phyloP scores from a whole-genome alignment of 176 grass and related monocot species.

The Carex pumila region DNA sequence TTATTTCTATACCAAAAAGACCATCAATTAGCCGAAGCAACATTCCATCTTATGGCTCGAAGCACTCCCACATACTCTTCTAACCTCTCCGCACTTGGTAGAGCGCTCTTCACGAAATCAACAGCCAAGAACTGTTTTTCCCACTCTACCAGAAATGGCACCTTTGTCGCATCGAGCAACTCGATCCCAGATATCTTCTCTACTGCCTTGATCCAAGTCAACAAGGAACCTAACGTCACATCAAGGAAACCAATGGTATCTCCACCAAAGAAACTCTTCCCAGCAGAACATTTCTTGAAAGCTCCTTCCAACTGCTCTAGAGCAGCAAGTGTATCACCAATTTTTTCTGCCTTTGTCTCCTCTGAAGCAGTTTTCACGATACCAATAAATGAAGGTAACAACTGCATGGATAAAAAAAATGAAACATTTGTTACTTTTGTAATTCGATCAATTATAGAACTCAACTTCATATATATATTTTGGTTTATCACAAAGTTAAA shows the following conservation, averaged over 20 bases:
- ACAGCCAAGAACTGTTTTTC: constrained; percentile 19
- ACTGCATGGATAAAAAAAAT: constrained; percentile 15
- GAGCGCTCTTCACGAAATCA: neutral
- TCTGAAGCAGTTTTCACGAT: constrained; percentile 13
- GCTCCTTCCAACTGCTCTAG: constrained; percentile 22
- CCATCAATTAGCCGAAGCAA: neutral
- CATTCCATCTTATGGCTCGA: neutral
- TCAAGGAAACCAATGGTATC: constrained; percentile 33
- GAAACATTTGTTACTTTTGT: neutral
- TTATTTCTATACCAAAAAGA: neutral
- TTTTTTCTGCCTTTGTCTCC: constrained; percentile 22
- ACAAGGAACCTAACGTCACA: constrained; percentile 26
- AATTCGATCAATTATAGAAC: neutral
- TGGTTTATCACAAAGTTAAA: neutral
- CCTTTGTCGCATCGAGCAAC: constrained; percentile 18
- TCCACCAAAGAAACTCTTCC: constrained; percentile 29
- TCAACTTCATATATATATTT: neutral
- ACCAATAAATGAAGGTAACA: neutral
- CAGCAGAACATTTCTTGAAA: constrained; percentile 7
- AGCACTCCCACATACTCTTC: constrained; percentile 9
- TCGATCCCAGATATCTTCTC: constrained; percentile 18
- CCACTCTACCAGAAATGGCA: constrained; percentile 29
- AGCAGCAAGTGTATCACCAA: neutral
- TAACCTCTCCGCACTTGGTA: constrained; percentile 22
- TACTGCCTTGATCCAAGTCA: constrained; percentile 29